These are phyloP conservation scores for Boletus edulis DNA, from an alignment of 768 basidiomycete genomes.

Conservation along the genomic window DNA sequence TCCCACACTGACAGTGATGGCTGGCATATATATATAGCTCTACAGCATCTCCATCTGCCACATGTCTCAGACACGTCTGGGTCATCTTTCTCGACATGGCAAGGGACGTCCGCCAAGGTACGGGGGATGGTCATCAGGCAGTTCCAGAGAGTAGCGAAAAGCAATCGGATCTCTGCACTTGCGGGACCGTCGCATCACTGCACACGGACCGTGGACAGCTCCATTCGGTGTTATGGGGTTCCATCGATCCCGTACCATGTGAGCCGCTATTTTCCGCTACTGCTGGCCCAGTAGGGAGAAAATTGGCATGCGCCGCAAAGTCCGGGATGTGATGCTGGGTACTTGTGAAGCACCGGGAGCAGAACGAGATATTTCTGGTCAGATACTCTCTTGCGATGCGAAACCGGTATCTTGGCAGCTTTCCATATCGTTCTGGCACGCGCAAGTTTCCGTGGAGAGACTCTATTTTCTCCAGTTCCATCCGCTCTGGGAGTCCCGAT, in stretches of 20 bases:
- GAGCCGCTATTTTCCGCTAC: constrained; percentile 20
- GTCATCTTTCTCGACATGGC: background rate
- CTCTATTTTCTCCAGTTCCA: constrained; percentile 4
- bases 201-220: background rate
- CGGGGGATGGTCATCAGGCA: background rate
- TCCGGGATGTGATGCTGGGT: constrained; percentile 21
- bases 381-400: constrained; percentile 11
- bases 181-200: constrained; percentile 19
- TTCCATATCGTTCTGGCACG: constrained; percentile 3
- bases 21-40: constrained; percentile 2
- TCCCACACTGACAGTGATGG: background rate
- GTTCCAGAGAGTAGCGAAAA: background rate
- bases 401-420: constrained; percentile 13
- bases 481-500: constrained; percentile 5
- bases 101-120: background rate
- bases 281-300: background rate
- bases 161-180: constrained; percentile 6
- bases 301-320: constrained; percentile 22
- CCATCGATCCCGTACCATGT: constrained; percentile 19
- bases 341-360: constrained; percentile 8
- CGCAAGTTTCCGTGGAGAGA: constrained; percentile 4
- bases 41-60: constrained; percentile 1
- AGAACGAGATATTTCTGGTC: constrained; percentile 9
- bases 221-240: constrained; percentile 4
- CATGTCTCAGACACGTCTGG: constrained; percentile 6